Percentiles rank a stretch among this genome's conserved stretches.
phyloP scores from a whole-genome alignment of 352 stramenopile genomes.

The Globisporangium perplexum region DNA sequence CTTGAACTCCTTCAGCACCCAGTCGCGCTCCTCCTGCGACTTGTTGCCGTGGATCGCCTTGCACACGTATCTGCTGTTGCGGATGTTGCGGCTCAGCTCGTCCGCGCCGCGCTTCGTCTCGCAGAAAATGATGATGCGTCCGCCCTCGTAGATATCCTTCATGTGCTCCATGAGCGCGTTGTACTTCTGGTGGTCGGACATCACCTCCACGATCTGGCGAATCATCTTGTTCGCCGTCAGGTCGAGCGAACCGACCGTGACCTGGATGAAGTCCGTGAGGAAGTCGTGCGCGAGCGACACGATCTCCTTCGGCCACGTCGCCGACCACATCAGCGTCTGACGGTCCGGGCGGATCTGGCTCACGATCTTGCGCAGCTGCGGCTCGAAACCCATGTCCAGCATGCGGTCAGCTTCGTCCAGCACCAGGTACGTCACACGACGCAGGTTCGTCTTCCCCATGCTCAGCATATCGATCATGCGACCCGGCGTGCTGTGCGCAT shows the following conservation, averaged over 20 bases:
- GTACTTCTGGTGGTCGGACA: conserved; percentile 96
- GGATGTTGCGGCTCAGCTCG: conserved; percentile 93
- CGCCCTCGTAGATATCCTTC: conserved; percentile 84
- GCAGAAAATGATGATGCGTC: conserved; percentile 98
- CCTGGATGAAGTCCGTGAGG: conserved; percentile 96
- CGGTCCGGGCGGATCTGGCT: conserved; percentile 96
- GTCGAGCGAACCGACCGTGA: conserved; percentile 93
- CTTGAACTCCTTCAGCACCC: conserved; percentile 97
- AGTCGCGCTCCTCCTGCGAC: conserved; percentile 96
- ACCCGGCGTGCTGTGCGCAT: conserved; percentile 83
- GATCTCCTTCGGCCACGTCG: conserved; percentile 99
- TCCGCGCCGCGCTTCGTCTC: conserved; percentile 99
- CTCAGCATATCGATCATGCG: conserved; percentile 98
- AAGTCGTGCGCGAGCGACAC: conserved; percentile 96
- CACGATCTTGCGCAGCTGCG: conserved; percentile 94
- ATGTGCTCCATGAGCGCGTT: conserved; percentile 79
- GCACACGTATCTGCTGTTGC: conserved; percentile 91
- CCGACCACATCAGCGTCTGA: conserved; percentile 99
- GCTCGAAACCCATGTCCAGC: conserved; percentile 95
- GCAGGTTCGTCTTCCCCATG: conserved; percentile 94
- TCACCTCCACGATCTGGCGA: conserved; percentile 96
- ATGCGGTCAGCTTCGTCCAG: conserved; percentile 98
- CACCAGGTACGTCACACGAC: conserved; percentile 97
- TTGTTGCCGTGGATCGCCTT: conserved; percentile 99
- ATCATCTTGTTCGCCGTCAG: conserved; percentile 98